Conservation (phyloP, 2,329 filamentous ascomycete genomes). For the Orbilia oligospora region DNA sequence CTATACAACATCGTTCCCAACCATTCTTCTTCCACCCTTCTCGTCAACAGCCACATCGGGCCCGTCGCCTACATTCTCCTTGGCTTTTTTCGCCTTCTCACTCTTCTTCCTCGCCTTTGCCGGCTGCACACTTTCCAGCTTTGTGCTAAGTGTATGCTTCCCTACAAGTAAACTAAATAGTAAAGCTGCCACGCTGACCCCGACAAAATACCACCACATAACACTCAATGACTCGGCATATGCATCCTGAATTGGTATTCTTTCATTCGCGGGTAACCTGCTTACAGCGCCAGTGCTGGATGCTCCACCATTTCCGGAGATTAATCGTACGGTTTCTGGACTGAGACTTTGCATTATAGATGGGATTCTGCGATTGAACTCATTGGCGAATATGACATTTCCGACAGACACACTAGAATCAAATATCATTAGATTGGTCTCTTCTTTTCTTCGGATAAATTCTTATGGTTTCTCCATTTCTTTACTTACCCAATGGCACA, state of each 20-base stretch:
- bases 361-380: conserved; percentile 74
- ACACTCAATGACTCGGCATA: conserved; percentile 63
- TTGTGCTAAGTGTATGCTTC: conserved; percentile 63
- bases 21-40: conserved; percentile 7
- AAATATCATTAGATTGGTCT: conserved; percentile 65
- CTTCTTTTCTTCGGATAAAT: background rate
- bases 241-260: conserved; percentile 63
- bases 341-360: conserved; percentile 71
- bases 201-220: conserved; percentile 65
- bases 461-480: background rate
- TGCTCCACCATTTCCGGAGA: conserved; percentile 75
- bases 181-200: conserved; percentile 51
- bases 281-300: conserved; percentile 74
- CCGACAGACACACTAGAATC: conserved; percentile 70
- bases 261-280: conserved; percentile 70
- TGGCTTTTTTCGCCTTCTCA: conserved; percentile 34
- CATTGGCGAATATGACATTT: conserved; percentile 84
- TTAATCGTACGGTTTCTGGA: conserved; percentile 69
- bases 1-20: conserved; percentile 27
- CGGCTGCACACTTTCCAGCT: conserved; percentile 62
- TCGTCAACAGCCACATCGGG: conserved; percentile 12
- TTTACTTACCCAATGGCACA: conserved; percentile 69
- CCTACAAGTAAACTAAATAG: conserved; percentile 55
- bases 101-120: conserved; percentile 54
- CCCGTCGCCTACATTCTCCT: conserved; percentile 24